phyloP scores from a whole-genome alignment of 371 early-diverging fungal genomes.

The Blastocladiella emersonii region DNA sequence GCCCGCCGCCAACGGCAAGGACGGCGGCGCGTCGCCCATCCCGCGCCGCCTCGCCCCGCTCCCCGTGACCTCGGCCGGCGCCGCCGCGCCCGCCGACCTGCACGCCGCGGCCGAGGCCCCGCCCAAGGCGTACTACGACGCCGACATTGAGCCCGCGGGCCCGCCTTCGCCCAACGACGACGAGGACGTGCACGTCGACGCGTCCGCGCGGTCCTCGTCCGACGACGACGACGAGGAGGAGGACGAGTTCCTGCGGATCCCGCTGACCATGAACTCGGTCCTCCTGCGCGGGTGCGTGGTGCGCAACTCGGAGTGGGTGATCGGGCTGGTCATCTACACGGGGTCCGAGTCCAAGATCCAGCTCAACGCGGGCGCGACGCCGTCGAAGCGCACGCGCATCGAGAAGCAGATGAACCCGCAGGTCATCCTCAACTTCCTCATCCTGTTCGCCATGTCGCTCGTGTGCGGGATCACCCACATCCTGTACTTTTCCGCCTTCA shows the following conservation, averaged over 20 bases:
- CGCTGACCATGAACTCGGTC: slow-evolving; percentile 64
- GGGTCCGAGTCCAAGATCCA: slow-evolving; percentile 88
- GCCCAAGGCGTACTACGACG: background rate
- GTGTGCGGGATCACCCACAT: slow-evolving; percentile 31
- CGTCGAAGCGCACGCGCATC: slow-evolving; percentile 74
- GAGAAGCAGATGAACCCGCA: slow-evolving; percentile 80
- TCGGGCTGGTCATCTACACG: slow-evolving; percentile 73
- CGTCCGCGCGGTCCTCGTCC: too few species aligned
- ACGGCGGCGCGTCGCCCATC: background rate
- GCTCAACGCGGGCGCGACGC: slow-evolving; percentile 68
- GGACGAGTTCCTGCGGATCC: slow-evolving; percentile 13
- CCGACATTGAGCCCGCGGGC: background rate
- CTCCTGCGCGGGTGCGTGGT: slow-evolving; percentile 80
- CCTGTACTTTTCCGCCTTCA: slow-evolving; percentile 23
- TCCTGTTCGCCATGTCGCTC: slow-evolving; percentile 54
- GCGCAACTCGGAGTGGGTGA: slow-evolving; percentile 74
- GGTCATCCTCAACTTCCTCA: slow-evolving; percentile 64
- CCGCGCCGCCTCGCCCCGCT: background rate
- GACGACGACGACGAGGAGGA: slow-evolving; percentile 9
- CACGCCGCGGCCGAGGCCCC: too few species aligned
- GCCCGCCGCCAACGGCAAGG: too few species aligned
- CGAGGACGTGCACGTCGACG: too few species aligned
- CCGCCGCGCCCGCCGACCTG: too few species aligned
- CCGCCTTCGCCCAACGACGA: background rate
- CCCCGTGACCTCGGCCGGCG: background rate